Base-by-base conservation (phyloP, 768 basidiomycete genomes). In the Tubosaeta sp. region DNA sequence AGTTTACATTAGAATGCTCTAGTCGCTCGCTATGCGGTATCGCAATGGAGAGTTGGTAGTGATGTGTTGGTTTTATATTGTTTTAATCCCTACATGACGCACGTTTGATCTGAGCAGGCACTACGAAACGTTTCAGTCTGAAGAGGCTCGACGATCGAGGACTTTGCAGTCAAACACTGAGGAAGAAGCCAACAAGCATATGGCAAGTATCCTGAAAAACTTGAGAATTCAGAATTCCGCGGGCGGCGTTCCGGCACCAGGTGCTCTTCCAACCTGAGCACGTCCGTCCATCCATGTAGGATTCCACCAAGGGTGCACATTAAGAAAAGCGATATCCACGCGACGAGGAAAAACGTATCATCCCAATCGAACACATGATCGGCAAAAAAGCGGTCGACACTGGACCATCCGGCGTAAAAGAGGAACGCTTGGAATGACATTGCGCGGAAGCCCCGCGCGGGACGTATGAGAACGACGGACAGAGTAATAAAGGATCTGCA, bases 31-130 rank as follows among this genome's bases (percentile, higher is more conserved):
- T 47, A 43, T 57, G 35, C 5, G 35, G 46, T 46, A 29, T 50
- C 35, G 43, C 37, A 39, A 35, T 13, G 22, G 43, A 49, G 39
- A 48, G 43, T 12, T 12, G 51, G 50, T 50, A 39, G 43, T 29
- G 46, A 46, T 29, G 26, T 48, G 49, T 48, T 43, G 26, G 17
- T 52, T 55, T 34, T 42, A 44, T 52, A 26, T 46, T 34, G 42
- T 57, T 38, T 50, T 59, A 59, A 59, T 59, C 25, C 41, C 27
- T 48, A 45, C 41, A 62, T 53, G 14, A 6, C 29, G 10, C 35
- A 43, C 31, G 33, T 46, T 12, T 17, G n/a, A 46, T 22, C 22
- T 11, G 38, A 26, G 42, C 25, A n/a, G 45, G 19, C 12, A 34
- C 7, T 33, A 17, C 11, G 17, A 38, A 9, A n/a, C 35, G 4